These are phyloP conservation scores for Sphagnum tenellum DNA, from an alignment of 225 moss, liverwort and hornwort species.

Conservation along the genomic window DNA sequence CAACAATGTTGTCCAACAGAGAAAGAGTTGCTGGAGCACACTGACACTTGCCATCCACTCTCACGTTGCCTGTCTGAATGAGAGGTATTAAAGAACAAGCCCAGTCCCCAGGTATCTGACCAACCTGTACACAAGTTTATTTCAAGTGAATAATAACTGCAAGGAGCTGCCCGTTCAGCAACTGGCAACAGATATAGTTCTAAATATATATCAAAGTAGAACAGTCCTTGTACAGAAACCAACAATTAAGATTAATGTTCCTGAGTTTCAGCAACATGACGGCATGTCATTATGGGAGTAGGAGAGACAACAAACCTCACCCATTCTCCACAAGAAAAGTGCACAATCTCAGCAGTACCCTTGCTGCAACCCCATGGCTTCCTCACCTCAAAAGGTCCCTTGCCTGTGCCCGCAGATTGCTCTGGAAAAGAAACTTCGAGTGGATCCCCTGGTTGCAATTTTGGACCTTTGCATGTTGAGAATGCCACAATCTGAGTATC, in stretches of 20 bases:
- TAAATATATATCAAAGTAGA: no score
- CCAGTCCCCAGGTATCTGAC: slow-evolving; percentile 79
- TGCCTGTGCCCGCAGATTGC: slow-evolving; percentile 6
- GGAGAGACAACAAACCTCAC: slow-evolving; percentile 40
- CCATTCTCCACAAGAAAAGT: slow-evolving; percentile 69
- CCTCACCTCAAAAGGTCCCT: slow-evolving; percentile 13
- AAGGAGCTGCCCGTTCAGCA: no score
- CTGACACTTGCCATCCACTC: slow-evolving; percentile 52
- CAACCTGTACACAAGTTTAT: slow-evolving; percentile 34
- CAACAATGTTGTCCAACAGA: slow-evolving; percentile 52
- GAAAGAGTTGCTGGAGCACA: slow-evolving; percentile 36
- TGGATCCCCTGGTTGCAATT: slow-evolving; percentile 48
- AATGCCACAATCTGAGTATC: slow-evolving; percentile 49
- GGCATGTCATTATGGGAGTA: background rate
- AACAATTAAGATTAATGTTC: no score
- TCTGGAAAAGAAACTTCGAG: slow-evolving; percentile 67
- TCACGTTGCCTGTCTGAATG: slow-evolving; percentile 32
- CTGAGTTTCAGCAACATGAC: no score
- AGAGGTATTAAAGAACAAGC: slow-evolving; percentile 23
- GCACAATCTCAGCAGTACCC: slow-evolving; percentile 58
- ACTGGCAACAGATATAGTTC: no score
- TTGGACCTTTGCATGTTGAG: slow-evolving; percentile 75
- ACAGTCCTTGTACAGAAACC: no score
- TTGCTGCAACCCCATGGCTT: slow-evolving; percentile 58
- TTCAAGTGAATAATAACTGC: no score